Percentiles rank a stretch among this genome's conserved stretches.
Evolutionary conservation across 208 protist species (phyloP).

Genomic region (Crithidia bombi): DNA sequence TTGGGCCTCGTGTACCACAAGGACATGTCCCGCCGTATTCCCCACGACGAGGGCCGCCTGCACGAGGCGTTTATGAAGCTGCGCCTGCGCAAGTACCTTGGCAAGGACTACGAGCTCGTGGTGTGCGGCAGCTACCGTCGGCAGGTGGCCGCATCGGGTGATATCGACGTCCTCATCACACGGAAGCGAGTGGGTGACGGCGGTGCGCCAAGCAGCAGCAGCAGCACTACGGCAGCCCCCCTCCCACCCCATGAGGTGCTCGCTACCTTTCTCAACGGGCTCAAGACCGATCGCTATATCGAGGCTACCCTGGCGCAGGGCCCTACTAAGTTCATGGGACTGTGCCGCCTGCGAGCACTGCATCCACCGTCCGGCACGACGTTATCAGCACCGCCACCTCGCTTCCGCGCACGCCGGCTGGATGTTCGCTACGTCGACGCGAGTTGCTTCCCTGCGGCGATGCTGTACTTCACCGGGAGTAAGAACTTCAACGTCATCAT

Average conservation of each 20-base stretch:
- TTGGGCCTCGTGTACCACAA: conserved; percentile 84
- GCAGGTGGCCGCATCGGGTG: conserved; percentile 59
- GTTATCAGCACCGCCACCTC: conserved; percentile 5
- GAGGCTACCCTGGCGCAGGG: conserved; percentile 84
- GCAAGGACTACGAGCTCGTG: conserved; percentile 67
- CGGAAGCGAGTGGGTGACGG: conserved; percentile 26
- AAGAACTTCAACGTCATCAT: conserved; percentile 94
- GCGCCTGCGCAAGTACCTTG: conserved; percentile 72
- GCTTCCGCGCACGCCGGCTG: conserved; percentile 72
- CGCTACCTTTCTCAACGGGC: conserved; percentile 50
- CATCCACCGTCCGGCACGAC: neutral
- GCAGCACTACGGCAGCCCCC: neutral
- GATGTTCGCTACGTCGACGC: conserved; percentile 90
- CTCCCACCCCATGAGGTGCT: conserved; percentile 56
- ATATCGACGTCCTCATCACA: conserved; percentile 90
- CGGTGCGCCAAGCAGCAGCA: conserved; percentile 8
- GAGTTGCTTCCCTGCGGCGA: conserved; percentile 76
- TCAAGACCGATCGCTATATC: conserved; percentile 78
- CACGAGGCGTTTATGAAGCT: conserved; percentile 85
- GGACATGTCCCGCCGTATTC: conserved; percentile 83
- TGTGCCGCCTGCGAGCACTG: conserved; percentile 68
- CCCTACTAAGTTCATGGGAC: conserved; percentile 89
- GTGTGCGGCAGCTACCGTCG: conserved; percentile 88
- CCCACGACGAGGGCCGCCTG: conserved; percentile 76
- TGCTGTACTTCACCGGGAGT: conserved; percentile 95